Conservation (phyloP, 1,284 basidiomycete species). For the Microbotryomycetes sp. region DNA sequence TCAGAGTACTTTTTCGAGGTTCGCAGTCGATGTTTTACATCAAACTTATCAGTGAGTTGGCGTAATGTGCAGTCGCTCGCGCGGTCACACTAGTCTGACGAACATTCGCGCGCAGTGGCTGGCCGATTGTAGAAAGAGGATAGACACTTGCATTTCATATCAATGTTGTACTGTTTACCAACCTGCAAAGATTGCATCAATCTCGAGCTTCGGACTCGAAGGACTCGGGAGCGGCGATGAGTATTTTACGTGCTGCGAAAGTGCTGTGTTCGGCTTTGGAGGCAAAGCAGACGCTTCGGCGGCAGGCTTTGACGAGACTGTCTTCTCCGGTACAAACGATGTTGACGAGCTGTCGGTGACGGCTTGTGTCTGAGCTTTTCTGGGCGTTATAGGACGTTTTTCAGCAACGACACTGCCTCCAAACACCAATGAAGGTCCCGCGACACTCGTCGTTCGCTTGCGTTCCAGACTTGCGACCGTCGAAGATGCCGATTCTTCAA, state of each 20-base stretch:
- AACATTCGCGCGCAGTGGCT: neutral
- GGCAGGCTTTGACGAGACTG: neutral
- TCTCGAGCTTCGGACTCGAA: neutral
- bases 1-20: constrained; percentile 64
- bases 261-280: neutral
- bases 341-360: neutral
- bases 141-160: constrained; percentile 34
- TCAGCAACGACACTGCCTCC: neutral
- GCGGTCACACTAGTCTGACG: constrained; percentile 21
- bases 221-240: neutral
- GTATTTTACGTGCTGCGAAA: neutral
- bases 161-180: neutral
- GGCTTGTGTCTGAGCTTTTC: no score
- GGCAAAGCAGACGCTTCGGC: neutral
- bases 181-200: neutral
- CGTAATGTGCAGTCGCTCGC: no score
- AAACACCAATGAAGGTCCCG: neutral
- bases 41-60: constrained; percentile 47
- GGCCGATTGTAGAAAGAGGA: constrained; percentile 51
- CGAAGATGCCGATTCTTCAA: neutral
- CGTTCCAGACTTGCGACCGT: no score
- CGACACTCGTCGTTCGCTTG: neutral
- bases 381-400: no score
- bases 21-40: constrained; percentile 60
- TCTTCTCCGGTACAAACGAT: neutral